phyloP scores from a whole-genome alignment of 176 grass and related monocot genomes.

The Olyra latifolia region DNA sequence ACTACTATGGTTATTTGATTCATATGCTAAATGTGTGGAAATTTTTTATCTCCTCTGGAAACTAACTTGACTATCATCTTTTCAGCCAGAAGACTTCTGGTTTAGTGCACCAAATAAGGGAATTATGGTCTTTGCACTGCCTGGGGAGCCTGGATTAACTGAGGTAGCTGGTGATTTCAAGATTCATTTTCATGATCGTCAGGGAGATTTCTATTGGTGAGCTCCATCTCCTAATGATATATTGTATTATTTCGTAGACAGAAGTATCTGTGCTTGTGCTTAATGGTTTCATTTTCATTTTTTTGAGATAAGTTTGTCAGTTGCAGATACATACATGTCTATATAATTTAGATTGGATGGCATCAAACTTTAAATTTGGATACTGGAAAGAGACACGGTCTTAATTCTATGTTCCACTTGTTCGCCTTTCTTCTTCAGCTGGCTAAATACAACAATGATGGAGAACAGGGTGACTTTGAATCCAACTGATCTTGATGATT shows the following conservation, averaged over 20 bases:
- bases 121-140: slow-evolving; percentile 97
- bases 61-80: slow-evolving; percentile 43
- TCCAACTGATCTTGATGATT: slow-evolving; percentile 87
- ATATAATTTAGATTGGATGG: slow-evolving; percentile 14
- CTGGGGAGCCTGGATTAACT: slow-evolving; percentile 89
- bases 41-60: slow-evolving; percentile 21
- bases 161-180: slow-evolving; percentile 93
- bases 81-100: slow-evolving; percentile 99
- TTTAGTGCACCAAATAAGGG: slow-evolving; percentile 97
- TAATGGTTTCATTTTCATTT: slow-evolving; percentile 24
- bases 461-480: slow-evolving; percentile 88
- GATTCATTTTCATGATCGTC: slow-evolving; percentile 92
- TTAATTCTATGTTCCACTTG: slow-evolving; percentile 24
- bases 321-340: slow-evolving; percentile 7
- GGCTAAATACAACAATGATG: slow-evolving; percentile 98
- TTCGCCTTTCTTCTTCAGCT: slow-evolving; percentile 50
- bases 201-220: slow-evolving; percentile 99
- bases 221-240: slow-evolving; percentile 21
- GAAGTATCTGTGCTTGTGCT: slow-evolving; percentile 2
- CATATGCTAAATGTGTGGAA: neutral
- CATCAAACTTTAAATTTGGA: slow-evolving; percentile 26
- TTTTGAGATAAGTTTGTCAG: neutral
- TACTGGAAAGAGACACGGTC: neutral
- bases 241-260: slow-evolving; percentile 21
- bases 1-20: neutral